Evolutionary conservation across 768 basidiomycete species (phyloP).

Genomic region (Scleroderma citrinum): DNA sequence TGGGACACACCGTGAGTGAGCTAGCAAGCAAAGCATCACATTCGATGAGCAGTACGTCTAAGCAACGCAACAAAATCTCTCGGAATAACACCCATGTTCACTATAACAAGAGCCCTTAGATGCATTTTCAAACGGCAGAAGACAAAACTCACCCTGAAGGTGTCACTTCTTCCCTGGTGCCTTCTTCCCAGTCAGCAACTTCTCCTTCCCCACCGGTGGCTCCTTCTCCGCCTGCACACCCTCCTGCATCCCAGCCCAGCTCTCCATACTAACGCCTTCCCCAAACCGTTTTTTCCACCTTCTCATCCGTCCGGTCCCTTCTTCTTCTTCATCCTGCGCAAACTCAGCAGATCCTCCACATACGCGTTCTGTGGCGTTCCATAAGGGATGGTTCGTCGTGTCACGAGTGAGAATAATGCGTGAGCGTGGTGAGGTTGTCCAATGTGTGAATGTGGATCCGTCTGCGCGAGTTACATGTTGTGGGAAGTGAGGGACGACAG

Average conservation of each 20-base stretch:
- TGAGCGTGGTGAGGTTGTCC: conserved; percentile 83
- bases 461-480: conserved; percentile 84
- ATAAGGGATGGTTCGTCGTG: conserved; percentile 83
- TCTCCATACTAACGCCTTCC: conserved; percentile 36
- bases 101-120: no score
- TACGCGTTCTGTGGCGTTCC: conserved; percentile 61
- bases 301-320: conserved; percentile 73
- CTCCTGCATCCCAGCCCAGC: conserved; percentile 24
- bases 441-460: conserved; percentile 82
- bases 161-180: background rate
- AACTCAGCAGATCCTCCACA: conserved; percentile 41
- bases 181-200: background rate
- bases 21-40: no score
- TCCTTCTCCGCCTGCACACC: conserved; percentile 24
- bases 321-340: conserved; percentile 58
- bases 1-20: no score
- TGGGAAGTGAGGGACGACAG: conserved; percentile 80
- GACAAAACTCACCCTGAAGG: no score
- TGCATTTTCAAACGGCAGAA: no score
- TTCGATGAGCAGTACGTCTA: no score
- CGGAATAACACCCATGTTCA: no score
- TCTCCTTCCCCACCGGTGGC: conserved; percentile 13
- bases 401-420: conserved; percentile 76
- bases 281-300: conserved; percentile 75
- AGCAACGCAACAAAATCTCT: no score